Conservation (phyloP, 192 early-diverging fungal species). For the Dissophora globulifera region DNA sequence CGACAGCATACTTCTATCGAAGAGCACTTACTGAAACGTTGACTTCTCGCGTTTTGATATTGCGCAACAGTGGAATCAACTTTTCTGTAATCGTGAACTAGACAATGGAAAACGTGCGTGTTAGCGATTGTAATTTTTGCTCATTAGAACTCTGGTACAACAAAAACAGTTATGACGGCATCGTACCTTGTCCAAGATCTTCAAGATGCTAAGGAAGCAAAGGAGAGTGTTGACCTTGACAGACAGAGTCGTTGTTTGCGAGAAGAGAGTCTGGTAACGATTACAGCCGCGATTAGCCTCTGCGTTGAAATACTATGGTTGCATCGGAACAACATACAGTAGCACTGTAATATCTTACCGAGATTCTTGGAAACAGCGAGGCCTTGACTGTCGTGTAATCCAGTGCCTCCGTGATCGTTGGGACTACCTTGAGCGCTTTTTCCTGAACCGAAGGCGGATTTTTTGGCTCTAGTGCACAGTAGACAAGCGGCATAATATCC, state of each 20-base stretch:
- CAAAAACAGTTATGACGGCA: neutral
- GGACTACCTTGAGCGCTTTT: slow-evolving; percentile 72
- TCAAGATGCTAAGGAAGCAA: slow-evolving; percentile 76
- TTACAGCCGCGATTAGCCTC: too few relatives aligned
- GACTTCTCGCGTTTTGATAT: slow-evolving; percentile 82
- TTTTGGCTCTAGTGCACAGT: slow-evolving; percentile 68
- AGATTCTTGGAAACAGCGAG: slow-evolving; percentile 76
- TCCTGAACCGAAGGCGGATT: slow-evolving; percentile 69
- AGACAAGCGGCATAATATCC: slow-evolving; percentile 81
- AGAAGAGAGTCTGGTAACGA: slow-evolving; percentile 69
- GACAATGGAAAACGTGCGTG: neutral
- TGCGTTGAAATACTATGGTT: too few relatives aligned
- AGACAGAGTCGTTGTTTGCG: slow-evolving; percentile 71
- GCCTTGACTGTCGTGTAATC: slow-evolving; percentile 72
- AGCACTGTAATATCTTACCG: slow-evolving; percentile 41
- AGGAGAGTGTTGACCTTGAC: slow-evolving; percentile 77
- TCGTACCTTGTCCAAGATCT: slow-evolving; percentile 71
- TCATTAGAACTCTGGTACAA: too few relatives aligned
- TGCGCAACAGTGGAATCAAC: slow-evolving; percentile 79
- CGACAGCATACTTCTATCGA: too few relatives aligned
- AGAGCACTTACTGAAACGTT: slow-evolving; percentile 66
- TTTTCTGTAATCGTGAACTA: slow-evolving; percentile 75
- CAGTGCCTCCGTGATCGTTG: slow-evolving; percentile 62
- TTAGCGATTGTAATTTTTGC: too few relatives aligned
- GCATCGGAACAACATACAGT: neutral